Evolutionary conservation across 1,284 basidiomycete genomes (phyloP), one percentile per base, ranked within the genome.

Genomic region (Anthracocystis setariae): DNA sequence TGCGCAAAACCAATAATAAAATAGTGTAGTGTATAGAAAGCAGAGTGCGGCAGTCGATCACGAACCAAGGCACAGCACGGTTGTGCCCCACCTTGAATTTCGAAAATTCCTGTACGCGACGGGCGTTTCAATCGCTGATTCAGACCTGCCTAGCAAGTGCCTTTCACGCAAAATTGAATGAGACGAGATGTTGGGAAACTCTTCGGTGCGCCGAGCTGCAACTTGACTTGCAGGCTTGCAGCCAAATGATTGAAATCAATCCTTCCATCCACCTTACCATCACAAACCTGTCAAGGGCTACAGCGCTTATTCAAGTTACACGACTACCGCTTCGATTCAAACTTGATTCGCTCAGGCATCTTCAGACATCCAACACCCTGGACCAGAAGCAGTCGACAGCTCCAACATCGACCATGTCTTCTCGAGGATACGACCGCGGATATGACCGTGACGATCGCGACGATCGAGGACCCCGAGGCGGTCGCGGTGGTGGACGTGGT

Each of bases 401-500:
- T 18, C 18, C 21, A 15, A 20, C 18, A 17, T 8, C 35, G 27
- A 54, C 10, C 46, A 68, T 68, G 65, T 68, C 65, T 10, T 46
- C 53, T 35, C 49, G 68, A 65, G 62, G 57, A 33, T 60, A 70
- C 56, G 61, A 60, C 33, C 56, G 67, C 47, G 68, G 58, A 17
- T 56, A 64, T 47, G 62, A 64, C 40, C 61, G 61, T 48, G 61
- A 66, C 49, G 68, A 61, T 25, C 62, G 62, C 43, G 67, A 70
- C 46, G 61, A 64, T 48, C 66, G 67, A 9, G 60, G 51, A 37
- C 54, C 48, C 15, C 56, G 67, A 47, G 58, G 64, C 18, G 53
- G 56, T 23, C 56, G 63, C 20, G 55, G 58, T 15, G 64, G 64
- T 8, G 44, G 64, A 10, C 39, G 64, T 12, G 63, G 53, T 27